Evolutionary conservation across 495 filamentous ascomycete genomes (phyloP).

Genomic region (Penicillium bovifimosum): DNA sequence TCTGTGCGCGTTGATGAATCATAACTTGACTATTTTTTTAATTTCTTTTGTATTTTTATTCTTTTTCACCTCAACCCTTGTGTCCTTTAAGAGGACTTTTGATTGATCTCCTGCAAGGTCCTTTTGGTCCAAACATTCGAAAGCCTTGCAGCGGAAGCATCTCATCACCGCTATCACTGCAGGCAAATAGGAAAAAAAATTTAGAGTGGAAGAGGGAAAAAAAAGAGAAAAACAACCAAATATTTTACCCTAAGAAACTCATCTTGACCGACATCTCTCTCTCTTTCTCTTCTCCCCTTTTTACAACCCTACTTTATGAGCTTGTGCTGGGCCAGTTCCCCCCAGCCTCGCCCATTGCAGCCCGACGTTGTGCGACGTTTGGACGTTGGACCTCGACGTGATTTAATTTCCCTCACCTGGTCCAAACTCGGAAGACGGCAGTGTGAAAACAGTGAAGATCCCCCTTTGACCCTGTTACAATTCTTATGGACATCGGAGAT

Average conservation of each 20-base stretch:
- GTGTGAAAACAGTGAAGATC: background rate
- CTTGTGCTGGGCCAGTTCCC: constrained; percentile 16
- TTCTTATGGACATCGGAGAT: constrained; percentile 38
- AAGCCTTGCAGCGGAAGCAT: constrained; percentile 26
- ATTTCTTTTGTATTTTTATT: background rate
- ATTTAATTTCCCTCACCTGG: background rate
- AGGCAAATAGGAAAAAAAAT: background rate
- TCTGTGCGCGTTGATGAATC: constrained; percentile 28
- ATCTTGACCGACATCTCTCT: constrained; percentile 18
- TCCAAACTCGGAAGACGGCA: background rate
- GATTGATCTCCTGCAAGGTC: constrained; percentile 25
- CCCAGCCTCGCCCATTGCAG: constrained; percentile 31
- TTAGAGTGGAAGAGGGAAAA: background rate
- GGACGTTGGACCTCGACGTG: constrained; percentile 9
- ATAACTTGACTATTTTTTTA: constrained; percentile 6
- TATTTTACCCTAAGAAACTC: background rate
- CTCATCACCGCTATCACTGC: constrained; percentile 11
- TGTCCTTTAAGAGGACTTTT: constrained; percentile 5
- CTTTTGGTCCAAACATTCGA: constrained; percentile 25
- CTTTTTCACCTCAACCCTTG: constrained; percentile 3
- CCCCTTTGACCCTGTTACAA: constrained; percentile 17
- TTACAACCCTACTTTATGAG: constrained; percentile 19
- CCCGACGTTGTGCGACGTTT: constrained; percentile 29
- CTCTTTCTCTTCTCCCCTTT: background rate
- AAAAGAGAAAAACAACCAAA: background rate